Conservation (phyloP, 2,329 filamentous ascomycete species). For the Fusarium cicatricum region DNA sequence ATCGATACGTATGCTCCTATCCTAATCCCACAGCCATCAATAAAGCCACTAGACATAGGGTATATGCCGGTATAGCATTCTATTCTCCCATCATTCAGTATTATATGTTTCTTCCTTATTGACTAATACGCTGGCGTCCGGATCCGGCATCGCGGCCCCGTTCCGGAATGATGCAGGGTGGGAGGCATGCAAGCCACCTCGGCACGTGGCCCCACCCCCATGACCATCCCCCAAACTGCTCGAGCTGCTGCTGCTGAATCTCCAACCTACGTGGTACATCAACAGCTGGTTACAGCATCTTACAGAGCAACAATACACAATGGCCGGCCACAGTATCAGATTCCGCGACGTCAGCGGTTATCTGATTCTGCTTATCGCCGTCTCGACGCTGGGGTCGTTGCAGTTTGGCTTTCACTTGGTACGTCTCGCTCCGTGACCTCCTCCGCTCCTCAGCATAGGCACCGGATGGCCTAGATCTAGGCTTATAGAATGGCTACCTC, state of each 20-base stretch:
- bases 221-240: constrained; percentile 9
- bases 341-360: constrained; percentile 72
- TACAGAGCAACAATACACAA: constrained; percentile 22
- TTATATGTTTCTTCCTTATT: too few species aligned
- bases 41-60: too few species aligned
- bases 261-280: neutral
- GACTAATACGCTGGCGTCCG: too few species aligned
- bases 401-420: constrained; percentile 96
- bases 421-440: constrained; percentile 40
- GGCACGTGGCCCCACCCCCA: constrained; percentile 31
- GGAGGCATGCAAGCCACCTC: constrained; percentile 23
- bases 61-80: too few species aligned
- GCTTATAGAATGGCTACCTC: neutral
- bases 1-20: too few species aligned
- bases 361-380: constrained; percentile 77
- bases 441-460: neutral
- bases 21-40: too few species aligned
- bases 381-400: constrained; percentile 85
- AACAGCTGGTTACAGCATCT: constrained; percentile 5
- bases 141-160: too few species aligned
- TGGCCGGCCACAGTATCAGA: constrained; percentile 44
- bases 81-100: too few species aligned
- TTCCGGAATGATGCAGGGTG: constrained; percentile 4
- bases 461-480: too few species aligned
- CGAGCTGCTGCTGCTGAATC: constrained; percentile 2